Evolutionary conservation across 148 eudicot species (phyloP).

Genomic region (Amaranthus cruentus): DNA sequence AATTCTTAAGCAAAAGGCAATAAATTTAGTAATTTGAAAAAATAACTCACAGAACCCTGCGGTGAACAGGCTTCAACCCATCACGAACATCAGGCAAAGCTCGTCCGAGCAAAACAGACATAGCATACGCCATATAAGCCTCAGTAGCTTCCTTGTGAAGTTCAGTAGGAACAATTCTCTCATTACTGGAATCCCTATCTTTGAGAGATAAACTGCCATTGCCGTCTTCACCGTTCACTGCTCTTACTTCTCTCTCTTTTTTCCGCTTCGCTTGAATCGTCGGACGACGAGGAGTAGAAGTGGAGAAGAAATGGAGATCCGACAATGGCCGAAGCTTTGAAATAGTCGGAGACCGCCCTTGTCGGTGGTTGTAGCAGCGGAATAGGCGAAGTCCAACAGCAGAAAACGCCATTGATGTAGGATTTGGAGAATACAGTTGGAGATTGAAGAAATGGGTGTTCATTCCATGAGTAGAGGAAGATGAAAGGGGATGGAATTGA

Average conservation of each 20-base stretch:
- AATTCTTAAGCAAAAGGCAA: neutral
- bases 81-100: constrained; percentile 93
- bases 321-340: neutral
- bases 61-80: constrained; percentile 93
- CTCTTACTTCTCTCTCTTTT: neutral
- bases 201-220: constrained; percentile 16
- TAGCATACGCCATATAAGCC: constrained; percentile 91
- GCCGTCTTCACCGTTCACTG: constrained; percentile 24
- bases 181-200: constrained; percentile 24
- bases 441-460: neutral
- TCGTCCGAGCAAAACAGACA: constrained; percentile 92
- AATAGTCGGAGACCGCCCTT: neutral
- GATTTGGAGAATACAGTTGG: neutral
- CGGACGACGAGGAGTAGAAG: neutral
- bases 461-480: neutral
- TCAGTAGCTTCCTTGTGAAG: constrained; percentile 94
- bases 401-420: constrained; percentile 1
- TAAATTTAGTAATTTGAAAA: too few relatives aligned
- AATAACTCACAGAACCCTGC: constrained; percentile 66
- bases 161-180: constrained; percentile 62
- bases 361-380: constrained; percentile 10
- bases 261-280: neutral
- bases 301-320: constrained; percentile 5
- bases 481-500: neutral
- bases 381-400: constrained; percentile 1